These are phyloP conservation scores for Corchorus olitorius DNA, from an alignment of 345 rosid species.

Conservation along the genomic window DNA sequence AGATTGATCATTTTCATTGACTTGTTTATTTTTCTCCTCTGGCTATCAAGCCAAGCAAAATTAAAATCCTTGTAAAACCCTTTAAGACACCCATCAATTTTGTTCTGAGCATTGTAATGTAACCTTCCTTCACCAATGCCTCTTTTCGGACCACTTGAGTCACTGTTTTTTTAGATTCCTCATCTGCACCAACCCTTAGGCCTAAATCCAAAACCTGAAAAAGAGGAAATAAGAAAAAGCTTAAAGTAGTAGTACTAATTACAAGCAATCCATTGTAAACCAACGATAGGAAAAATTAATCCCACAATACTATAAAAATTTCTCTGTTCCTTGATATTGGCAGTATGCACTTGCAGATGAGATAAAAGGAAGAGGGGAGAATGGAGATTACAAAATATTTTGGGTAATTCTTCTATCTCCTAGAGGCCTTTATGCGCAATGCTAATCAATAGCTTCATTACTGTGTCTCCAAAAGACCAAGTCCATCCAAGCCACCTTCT, in stretches of 20 bases:
- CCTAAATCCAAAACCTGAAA: constrained; percentile 64
- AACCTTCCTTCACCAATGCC: constrained; percentile 45
- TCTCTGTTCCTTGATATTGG: no score
- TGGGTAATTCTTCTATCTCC: no score
- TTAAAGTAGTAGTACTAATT: not conserved
- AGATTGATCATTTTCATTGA: no score
- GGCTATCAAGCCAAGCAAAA: not conserved
- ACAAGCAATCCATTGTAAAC: not conserved
- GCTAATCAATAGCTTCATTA: no score
- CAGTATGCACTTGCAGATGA: no score
- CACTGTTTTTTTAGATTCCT: constrained; percentile 55
- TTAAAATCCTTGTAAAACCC: constrained; percentile 60
- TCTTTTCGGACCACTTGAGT: constrained; percentile 79
- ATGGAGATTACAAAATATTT: no score
- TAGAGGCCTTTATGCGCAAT: no score
- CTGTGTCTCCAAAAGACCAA: no score
- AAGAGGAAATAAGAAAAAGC: not conserved
- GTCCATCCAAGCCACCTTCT: no score
- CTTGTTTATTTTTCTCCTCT: not conserved
- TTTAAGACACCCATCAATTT: constrained; percentile 47
- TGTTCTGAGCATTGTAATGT: constrained; percentile 31
- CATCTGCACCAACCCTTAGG: constrained; percentile 49
- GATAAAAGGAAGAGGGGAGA: no score
- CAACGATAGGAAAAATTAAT: not conserved
- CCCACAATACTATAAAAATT: not conserved